Percentiles rank a stretch among this genome's conserved stretches.
phyloP scores from a whole-genome alignment of 2,329 filamentous ascomycete genomes.

The Gaeumannomyces sp. region DNA sequence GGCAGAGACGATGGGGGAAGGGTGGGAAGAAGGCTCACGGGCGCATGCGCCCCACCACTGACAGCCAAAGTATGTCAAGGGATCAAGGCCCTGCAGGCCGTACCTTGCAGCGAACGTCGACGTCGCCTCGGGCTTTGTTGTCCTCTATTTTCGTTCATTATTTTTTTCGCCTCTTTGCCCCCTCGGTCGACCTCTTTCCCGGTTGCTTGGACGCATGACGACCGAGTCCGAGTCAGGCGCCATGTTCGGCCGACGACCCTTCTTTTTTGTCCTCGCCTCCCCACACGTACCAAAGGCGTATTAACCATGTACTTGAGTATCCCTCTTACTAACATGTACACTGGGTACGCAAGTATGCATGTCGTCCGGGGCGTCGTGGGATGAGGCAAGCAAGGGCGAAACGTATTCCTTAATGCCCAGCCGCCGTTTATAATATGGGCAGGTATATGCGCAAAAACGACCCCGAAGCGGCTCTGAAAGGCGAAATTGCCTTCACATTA shows the following conservation, averaged over 20 bases:
- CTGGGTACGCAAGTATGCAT: neutral
- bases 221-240: neutral
- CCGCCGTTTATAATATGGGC: neutral
- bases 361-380: neutral
- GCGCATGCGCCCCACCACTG: slow-evolving; percentile 38
- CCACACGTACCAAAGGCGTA: neutral
- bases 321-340: neutral
- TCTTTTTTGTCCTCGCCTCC: neutral
- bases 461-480: neutral
- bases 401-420: neutral
- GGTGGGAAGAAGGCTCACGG: neutral
- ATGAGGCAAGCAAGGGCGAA: neutral
- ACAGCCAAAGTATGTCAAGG: neutral
- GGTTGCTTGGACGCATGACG: neutral
- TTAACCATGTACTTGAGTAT: neutral
- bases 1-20: no score
- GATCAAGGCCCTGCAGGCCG: neutral
- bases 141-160: neutral
- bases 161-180: neutral
- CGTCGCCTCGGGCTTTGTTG: neutral
- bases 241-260: neutral
- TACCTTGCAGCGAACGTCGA: neutral
- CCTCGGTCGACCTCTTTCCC: neutral
- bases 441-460: neutral
- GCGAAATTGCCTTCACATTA: neutral